phyloP scores from a whole-genome alignment of 2,329 filamentous ascomycete genomes.

The Pseudogymnoascus sp. region DNA sequence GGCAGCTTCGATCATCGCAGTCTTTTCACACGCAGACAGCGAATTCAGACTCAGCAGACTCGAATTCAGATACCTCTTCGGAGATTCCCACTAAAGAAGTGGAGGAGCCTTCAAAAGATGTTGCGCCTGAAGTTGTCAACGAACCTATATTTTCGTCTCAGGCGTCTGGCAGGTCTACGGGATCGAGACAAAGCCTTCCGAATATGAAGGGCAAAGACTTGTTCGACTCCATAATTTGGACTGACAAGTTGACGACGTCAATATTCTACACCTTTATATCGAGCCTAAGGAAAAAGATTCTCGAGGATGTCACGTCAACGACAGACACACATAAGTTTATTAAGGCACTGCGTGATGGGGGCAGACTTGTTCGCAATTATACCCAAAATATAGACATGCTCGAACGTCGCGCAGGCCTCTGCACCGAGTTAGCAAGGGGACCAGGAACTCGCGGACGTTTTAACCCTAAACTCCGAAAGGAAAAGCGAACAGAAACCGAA shows the following conservation, averaged over 20 bases:
- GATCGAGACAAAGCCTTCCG: constrained; percentile 32
- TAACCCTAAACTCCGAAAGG: constrained; percentile 36
- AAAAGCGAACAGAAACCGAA: constrained; percentile 27
- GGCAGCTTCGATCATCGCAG: not conserved
- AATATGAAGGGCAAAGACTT: constrained; percentile 63
- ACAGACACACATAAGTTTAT: constrained; percentile 63
- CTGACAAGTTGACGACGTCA: constrained; percentile 56
- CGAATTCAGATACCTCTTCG: not conserved
- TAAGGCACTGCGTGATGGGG: constrained; percentile 54
- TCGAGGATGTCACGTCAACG: constrained; percentile 45
- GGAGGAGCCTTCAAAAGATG: not conserved
- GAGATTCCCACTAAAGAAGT: not conserved
- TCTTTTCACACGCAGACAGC: not conserved
- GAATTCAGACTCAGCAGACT: not conserved
- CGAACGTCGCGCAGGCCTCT: constrained; percentile 60
- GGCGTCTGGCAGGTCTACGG: constrained; percentile 16
- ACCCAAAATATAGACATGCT: constrained; percentile 70
- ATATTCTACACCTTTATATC: constrained; percentile 68
- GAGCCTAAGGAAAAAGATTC: constrained; percentile 54
- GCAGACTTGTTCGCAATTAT: constrained; percentile 62
- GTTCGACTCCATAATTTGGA: constrained; percentile 63
- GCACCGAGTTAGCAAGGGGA: constrained; percentile 51
- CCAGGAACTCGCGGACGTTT: constrained; percentile 54
- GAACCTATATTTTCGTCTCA: constrained; percentile 14
- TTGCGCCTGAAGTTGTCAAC: not conserved